Evolutionary conservation across 495 filamentous ascomycete species (phyloP), one percentile per base, ranked within the genome.

Genomic region (Xylaria intraflava): DNA sequence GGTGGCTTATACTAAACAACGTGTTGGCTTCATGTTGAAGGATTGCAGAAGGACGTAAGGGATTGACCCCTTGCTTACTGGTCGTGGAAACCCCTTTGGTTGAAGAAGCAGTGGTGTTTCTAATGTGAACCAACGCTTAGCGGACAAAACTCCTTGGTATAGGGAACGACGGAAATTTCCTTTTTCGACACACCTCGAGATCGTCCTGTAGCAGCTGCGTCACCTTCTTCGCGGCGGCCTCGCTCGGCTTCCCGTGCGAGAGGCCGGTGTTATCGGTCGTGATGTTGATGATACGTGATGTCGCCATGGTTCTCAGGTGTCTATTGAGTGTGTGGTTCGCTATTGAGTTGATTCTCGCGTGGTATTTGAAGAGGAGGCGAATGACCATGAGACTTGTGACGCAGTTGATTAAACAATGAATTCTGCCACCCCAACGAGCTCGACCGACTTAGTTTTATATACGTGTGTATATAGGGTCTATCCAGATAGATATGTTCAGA

Each of bases 91-190:
- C 83, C 83, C 1, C 64, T 55, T 1, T 78, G 22, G 54, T 88
- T 88, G 73, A 88, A 93, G 69, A 84, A 95, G 24, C 89, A 82
- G 63, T 95, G 87, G 62, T 91, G 77, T 24, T 76, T 72, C 74
- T 76, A 53, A 40, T 53, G 20, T 43, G n/a, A n/a, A n/a, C n/a
- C n/a, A n/a, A n/a, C n/a, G n/a, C n/a, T n/a, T n/a, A n/a, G n/a
- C n/a, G n/a, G n/a, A n/a, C n/a, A n/a, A n/a, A n/a, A 17, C 1
- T 29, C 27, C 14, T 38, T 38, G 17, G 35, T n/a, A 11, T 17
- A 22, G 4, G 12, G n/a, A 27, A 48, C 14, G 16, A 3, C 26
- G 29, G 3, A 20, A 36, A 9, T 11, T 36, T 8, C 10, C 26
- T 42, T 30, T 20, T 40, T 20, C 6, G 41, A 31, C 51, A 1